These are phyloP conservation scores for Epicoccum sorghinum DNA, from an alignment of 2,329 filamentous ascomycete genomes.

Conservation along the genomic window DNA sequence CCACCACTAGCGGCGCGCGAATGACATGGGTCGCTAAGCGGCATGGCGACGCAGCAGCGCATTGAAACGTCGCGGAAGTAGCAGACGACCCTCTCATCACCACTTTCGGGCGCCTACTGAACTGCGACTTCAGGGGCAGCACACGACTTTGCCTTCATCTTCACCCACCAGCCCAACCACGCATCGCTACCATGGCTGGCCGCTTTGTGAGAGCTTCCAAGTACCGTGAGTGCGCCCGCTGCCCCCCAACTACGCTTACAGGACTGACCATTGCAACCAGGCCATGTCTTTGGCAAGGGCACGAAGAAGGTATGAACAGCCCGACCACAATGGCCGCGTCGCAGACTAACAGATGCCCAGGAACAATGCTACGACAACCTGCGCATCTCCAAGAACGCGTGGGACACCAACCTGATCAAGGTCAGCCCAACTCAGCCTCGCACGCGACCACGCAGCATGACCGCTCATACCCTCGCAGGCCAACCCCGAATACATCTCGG, in stretches of 20 bases:
- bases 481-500: constrained; percentile 93
- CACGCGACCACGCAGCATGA: constrained; percentile 37
- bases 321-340: background rate
- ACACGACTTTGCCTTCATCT: constrained; percentile 1
- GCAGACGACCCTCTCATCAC: constrained; percentile 9
- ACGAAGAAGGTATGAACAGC: constrained; percentile 73
- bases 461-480: constrained; percentile 62
- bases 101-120: constrained; percentile 10
- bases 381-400: constrained; percentile 96
- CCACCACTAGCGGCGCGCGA: constrained; percentile 7
- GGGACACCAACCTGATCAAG: constrained; percentile 99
- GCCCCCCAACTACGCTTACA: constrained; percentile 32
- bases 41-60: constrained; percentile 15
- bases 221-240: constrained; percentile 61
- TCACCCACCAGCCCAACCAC: constrained; percentile 5
- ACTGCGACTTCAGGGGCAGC: constrained; percentile 13
- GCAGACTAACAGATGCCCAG: constrained; percentile 45
- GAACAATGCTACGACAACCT: constrained; percentile 99
- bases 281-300: constrained; percentile 96
- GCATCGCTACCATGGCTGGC: constrained; percentile 62
- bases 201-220: constrained; percentile 77
- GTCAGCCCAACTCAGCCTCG: constrained; percentile 56
- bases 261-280: constrained; percentile 56
- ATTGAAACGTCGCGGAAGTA: constrained; percentile 19
- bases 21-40: constrained; percentile 15